A percentile compares a stretch with the other conserved stretches of the same genome.
phyloP scores from a whole-genome alignment of 371 early-diverging fungal genomes.

The Lichtheimia hyalospora region DNA sequence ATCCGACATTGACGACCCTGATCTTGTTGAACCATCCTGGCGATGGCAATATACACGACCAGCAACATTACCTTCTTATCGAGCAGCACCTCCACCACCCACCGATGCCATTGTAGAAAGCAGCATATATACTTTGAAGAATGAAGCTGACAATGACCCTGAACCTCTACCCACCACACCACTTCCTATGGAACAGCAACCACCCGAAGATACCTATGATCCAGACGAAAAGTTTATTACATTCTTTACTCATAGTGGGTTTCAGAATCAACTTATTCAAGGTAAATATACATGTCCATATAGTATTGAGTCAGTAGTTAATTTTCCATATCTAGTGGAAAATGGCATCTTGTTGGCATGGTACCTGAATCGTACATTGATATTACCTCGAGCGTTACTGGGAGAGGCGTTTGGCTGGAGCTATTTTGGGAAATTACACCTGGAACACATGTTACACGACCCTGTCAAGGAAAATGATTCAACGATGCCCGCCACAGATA shows the following conservation, averaged over 20 bases:
- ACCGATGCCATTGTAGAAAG: slow-evolving; percentile 1
- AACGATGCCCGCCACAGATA: slow-evolving; percentile 13
- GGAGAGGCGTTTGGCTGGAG: slow-evolving; percentile 57
- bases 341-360: slow-evolving; percentile 59
- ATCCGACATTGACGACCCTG: slow-evolving; percentile 6
- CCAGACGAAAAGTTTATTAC: slow-evolving; percentile 50
- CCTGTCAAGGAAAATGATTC: slow-evolving; percentile 4
- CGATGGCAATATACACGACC: slow-evolving; percentile 10
- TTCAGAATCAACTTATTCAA: slow-evolving; percentile 61
- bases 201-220: slow-evolving; percentile 2
- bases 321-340: slow-evolving; percentile 50
- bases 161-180: no score
- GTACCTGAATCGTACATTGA: slow-evolving; percentile 50
- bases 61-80: slow-evolving; percentile 6
- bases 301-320: no score
- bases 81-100: slow-evolving; percentile 7
- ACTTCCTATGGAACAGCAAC: not conserved
- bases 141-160: not conserved
- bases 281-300: slow-evolving; percentile 34
- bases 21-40: slow-evolving; percentile 10
- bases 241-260: slow-evolving; percentile 60
- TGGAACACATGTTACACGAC: slow-evolving; percentile 44
- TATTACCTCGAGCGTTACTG: slow-evolving; percentile 48
- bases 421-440: slow-evolving; percentile 30
- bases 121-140: not conserved